These are phyloP conservation scores for Kodamaea kaohsiungensis DNA, from an alignment of 805 yeast species.

Conservation along the genomic window DNA sequence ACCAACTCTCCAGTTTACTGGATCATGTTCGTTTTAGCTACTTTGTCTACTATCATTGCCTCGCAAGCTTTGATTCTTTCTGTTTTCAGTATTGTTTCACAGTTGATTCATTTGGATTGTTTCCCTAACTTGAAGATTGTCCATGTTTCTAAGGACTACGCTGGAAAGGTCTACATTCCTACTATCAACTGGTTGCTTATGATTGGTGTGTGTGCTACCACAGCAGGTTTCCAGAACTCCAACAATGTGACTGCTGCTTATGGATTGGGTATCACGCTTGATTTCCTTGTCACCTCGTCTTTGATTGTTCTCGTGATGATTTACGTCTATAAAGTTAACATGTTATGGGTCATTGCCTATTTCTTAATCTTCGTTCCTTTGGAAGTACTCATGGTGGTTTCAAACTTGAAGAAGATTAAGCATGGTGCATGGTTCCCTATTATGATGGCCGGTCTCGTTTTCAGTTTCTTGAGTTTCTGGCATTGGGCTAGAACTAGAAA, in stretches of 20 bases:
- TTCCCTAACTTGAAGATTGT: conserved; percentile 50
- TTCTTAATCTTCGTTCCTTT: conserved; percentile 45
- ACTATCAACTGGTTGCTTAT: conserved; percentile 49
- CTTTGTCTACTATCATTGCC: conserved; percentile 57
- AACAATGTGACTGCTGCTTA: conserved; percentile 58
- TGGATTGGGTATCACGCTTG: conserved; percentile 59
- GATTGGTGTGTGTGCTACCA: conserved; percentile 50
- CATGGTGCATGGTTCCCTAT: conserved; percentile 68
- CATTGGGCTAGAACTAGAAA: conserved; percentile 47
- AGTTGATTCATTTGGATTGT: conserved; percentile 54
- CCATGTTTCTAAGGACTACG: conserved; percentile 45
- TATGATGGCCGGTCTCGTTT: conserved; percentile 41
- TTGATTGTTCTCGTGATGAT: conserved; percentile 47
- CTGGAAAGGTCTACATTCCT: conserved; percentile 58
- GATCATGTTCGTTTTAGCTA: conserved; percentile 53
- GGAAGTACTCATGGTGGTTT: conserved; percentile 46
- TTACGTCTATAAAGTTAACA: conserved; percentile 43
- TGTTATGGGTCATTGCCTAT: conserved; percentile 36
- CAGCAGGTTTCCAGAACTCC: conserved; percentile 54
- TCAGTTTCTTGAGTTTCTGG: conserved; percentile 46
- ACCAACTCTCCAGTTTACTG: conserved; percentile 46
- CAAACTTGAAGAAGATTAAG: conserved; percentile 52
- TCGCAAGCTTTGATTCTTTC: conserved; percentile 61
- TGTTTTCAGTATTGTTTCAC: conserved; percentile 53
- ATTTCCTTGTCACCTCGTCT: conserved; percentile 52